Conservation (phyloP, 495 filamentous ascomycete species). For the Podospora appendiculata region DNA sequence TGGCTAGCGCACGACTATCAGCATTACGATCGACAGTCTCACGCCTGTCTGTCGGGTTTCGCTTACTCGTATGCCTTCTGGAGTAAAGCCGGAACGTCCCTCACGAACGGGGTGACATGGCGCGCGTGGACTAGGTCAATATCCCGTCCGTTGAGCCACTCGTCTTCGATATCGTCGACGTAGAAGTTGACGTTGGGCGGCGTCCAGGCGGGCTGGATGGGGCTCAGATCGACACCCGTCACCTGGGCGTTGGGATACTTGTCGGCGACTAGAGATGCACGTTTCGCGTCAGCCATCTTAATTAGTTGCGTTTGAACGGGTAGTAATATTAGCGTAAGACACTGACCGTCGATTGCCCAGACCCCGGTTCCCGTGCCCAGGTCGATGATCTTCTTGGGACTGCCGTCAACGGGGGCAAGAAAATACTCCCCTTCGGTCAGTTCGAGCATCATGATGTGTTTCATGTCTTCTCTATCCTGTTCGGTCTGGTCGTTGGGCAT, state of each 20-base stretch:
- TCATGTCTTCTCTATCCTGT: slow-evolving; percentile 34
- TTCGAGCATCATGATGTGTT: slow-evolving; percentile 48
- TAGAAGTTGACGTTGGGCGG: slow-evolving; percentile 30
- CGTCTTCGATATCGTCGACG: slow-evolving; percentile 35
- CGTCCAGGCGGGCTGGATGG: slow-evolving; percentile 33
- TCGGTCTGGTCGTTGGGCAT: slow-evolving; percentile 21
- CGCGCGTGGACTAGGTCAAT: slow-evolving; percentile 33
- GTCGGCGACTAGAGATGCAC: slow-evolving; percentile 22
- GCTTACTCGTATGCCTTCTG: slow-evolving; percentile 15
- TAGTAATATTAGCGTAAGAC: no score
- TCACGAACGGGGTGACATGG: slow-evolving; percentile 33
- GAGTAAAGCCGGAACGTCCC: slow-evolving; percentile 28
- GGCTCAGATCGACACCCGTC: slow-evolving; percentile 22
- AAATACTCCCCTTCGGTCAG: slow-evolving; percentile 39
- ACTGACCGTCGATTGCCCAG: slow-evolving; percentile 53
- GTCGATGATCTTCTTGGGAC: slow-evolving; percentile 49
- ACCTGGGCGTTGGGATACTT: slow-evolving; percentile 25
- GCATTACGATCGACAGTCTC: neutral
- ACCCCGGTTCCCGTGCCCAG: slow-evolving; percentile 54
- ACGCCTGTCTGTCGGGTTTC: neutral
- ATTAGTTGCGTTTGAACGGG: neutral
- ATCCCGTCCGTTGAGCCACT: slow-evolving; percentile 21
- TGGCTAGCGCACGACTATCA: slow-evolving; percentile 10
- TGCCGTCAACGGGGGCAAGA: slow-evolving; percentile 39
- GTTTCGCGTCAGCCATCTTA: neutral